Base-by-base conservation (phyloP, 2,329 filamentous ascomycete species). In the Gyromitra esculenta region DNA sequence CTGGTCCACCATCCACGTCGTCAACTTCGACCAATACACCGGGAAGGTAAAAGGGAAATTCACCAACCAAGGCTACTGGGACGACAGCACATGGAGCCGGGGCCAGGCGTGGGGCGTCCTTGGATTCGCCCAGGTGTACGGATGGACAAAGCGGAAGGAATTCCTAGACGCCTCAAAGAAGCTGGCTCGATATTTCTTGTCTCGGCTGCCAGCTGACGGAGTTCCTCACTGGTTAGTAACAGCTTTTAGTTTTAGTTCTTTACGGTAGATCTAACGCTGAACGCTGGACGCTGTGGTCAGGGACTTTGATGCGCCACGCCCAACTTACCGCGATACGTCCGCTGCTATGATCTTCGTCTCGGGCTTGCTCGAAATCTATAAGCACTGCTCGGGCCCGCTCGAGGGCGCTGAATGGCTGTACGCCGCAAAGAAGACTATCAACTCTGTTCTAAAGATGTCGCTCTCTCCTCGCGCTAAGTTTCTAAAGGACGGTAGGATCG, bases 21-120 rank as follows among this genome's bases (percentile, higher is more conserved):
- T 86, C 35, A 83, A 85, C 65, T 86, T 87, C 63, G 81, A 86
- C 11, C 84, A 86, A 0, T 73, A 73, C 0, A 85, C 82, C 0
- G 86, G 86, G 0, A 77, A 76, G 0, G 79, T 87, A 8, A 86
- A 86, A 78, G 83, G 84, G 21, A 83, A 83, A n/a, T 82, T 86
- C 71, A 87, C 86, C 0, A 86, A 87, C 65, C 86, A 87, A 78
- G 86, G 86, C 0, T 84, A 84, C 79, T 81, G 79, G 3, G 84
- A 86, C 66, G 80, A 80, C 1, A 86, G 84, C 0, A 86, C 84
- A 9, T 87, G 86, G 86, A 82, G 83, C 9, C 83, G 86, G 1
- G 86, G 86, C 0, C 86, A 87, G 75, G 85, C 85, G 0, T 87
- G 86, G 86, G 83, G 84, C 0, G 84, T 87, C 1, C 82, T 84